Conservation (phyloP, 1,284 basidiomycete genomes). For the Marasmius fiardii region DNA sequence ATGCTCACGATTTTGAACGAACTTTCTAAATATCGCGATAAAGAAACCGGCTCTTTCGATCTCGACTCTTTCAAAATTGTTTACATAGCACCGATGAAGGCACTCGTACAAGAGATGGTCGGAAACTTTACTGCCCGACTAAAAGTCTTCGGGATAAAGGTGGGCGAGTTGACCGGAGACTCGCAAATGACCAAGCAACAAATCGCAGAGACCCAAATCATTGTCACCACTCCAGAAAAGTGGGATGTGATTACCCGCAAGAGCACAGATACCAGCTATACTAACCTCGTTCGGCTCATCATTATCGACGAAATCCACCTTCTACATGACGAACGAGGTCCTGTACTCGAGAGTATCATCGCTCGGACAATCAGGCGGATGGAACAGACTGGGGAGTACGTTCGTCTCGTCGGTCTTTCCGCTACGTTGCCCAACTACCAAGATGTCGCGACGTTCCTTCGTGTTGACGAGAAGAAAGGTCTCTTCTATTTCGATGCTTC, state of each 20-base stretch:
- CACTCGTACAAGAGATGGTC: conserved; percentile 96
- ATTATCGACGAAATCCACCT: conserved; percentile 99
- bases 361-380: conserved; percentile 91
- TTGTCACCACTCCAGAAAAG: conserved; percentile 99
- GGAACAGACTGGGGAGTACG: conserved; percentile 93
- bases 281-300: conserved; percentile 93
- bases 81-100: conserved; percentile 99
- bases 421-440: conserved; percentile 98
- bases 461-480: conserved; percentile 90
- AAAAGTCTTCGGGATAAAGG: conserved; percentile 78
- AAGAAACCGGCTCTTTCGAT: conserved; percentile 82
- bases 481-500: conserved; percentile 97
- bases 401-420: conserved; percentile 92
- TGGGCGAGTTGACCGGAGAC: conserved; percentile 97
- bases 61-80: conserved; percentile 95
- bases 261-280: conserved; percentile 95
- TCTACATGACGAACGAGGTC: conserved; percentile 97
- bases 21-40: conserved; percentile 81
- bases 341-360: conserved; percentile 92
- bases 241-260: conserved; percentile 99
- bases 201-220: conserved; percentile 96
- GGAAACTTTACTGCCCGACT: conserved; percentile 90
- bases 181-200: conserved; percentile 98
- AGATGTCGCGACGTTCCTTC: conserved; percentile 98
- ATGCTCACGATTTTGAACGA: conserved; percentile 93